A percentile compares a stretch with the other conserved stretches of the same genome.
phyloP scores from a whole-genome alignment of 805 yeast genomes.

The Metschnikowia noctiluminum region DNA sequence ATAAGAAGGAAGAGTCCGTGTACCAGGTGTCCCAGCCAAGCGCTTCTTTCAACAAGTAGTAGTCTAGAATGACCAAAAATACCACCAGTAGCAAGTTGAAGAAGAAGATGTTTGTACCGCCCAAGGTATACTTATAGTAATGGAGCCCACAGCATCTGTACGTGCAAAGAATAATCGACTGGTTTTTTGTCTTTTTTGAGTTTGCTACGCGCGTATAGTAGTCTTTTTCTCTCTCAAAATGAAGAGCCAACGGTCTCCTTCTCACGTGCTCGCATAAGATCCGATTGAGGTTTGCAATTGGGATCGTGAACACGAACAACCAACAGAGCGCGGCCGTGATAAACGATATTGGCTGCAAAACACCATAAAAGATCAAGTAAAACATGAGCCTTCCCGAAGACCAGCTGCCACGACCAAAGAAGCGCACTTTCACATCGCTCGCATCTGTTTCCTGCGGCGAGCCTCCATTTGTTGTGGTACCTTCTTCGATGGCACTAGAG shows the following conservation, averaged over 20 bases:
- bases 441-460: slow-evolving; percentile 12
- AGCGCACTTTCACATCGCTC: slow-evolving; percentile 46
- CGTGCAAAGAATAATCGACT: no score
- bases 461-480: neutral
- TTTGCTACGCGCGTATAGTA: no score
- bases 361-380: slow-evolving; percentile 62
- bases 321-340: slow-evolving; percentile 62
- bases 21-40: slow-evolving; percentile 37
- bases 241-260: slow-evolving; percentile 87
- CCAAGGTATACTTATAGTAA: no score
- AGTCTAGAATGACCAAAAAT: slow-evolving; percentile 77
- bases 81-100: slow-evolving; percentile 81
- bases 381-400: slow-evolving; percentile 75
- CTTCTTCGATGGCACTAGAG: slow-evolving; percentile 15
- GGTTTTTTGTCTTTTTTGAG: no score
- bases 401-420: slow-evolving; percentile 94
- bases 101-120: slow-evolving; percentile 30
- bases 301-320: slow-evolving; percentile 85
- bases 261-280: slow-evolving; percentile 74
- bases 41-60: slow-evolving; percentile 53
- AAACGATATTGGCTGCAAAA: slow-evolving; percentile 65
- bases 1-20: slow-evolving; percentile 64
- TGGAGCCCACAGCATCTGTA: no score
- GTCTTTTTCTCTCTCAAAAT: slow-evolving; percentile 44
- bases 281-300: slow-evolving; percentile 80